Evolutionary conservation across 495 filamentous ascomycete genomes (phyloP).

Genomic region (Cladorrhinum samala): DNA sequence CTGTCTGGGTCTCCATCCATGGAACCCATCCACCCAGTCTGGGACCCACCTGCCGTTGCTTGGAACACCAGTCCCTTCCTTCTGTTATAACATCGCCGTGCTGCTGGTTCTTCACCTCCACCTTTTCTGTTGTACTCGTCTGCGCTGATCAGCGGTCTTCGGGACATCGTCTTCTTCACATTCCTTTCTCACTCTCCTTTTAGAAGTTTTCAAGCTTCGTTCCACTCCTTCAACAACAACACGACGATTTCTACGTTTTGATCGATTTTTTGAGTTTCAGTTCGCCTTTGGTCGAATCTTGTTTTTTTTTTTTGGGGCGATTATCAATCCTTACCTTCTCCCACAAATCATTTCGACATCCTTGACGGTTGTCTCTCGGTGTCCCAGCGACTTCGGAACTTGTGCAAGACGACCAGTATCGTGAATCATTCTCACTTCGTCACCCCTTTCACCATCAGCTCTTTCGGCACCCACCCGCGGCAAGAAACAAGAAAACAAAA

Average conservation of each 20-base stretch:
- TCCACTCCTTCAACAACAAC: constrained; percentile 33
- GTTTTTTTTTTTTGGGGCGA: not conserved
- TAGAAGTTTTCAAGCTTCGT: constrained; percentile 21
- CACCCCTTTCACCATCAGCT: constrained; percentile 32
- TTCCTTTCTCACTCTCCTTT: constrained; percentile 18
- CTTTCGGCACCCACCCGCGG: constrained; percentile 17
- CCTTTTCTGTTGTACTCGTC: constrained; percentile 16
- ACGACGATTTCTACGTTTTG: not conserved
- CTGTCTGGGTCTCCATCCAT: constrained; percentile 6
- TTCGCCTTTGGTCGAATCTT: not conserved
- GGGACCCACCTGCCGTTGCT: constrained; percentile 12
- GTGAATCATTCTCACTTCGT: constrained; percentile 22
- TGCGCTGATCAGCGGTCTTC: constrained; percentile 11
- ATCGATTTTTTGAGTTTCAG: constrained; percentile 6
- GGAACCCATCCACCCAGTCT: constrained; percentile 5
- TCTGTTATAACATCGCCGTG: constrained; percentile 3
- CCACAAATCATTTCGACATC: constrained; percentile 9
- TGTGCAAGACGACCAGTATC: constrained; percentile 9
- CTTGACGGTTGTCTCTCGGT: constrained; percentile 6
- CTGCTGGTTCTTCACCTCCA: constrained; percentile 1
- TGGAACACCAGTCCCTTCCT: constrained; percentile 4
- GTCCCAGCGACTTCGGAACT: constrained; percentile 4
- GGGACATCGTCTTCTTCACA: constrained; percentile 19
- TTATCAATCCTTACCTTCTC: not conserved
- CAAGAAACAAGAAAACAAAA: constrained; percentile 20